Evolutionary conservation across 192 early-diverging fungal genomes (phyloP), one percentile per base, ranked within the genome.

Genomic region (Coemansia sp.): DNA sequence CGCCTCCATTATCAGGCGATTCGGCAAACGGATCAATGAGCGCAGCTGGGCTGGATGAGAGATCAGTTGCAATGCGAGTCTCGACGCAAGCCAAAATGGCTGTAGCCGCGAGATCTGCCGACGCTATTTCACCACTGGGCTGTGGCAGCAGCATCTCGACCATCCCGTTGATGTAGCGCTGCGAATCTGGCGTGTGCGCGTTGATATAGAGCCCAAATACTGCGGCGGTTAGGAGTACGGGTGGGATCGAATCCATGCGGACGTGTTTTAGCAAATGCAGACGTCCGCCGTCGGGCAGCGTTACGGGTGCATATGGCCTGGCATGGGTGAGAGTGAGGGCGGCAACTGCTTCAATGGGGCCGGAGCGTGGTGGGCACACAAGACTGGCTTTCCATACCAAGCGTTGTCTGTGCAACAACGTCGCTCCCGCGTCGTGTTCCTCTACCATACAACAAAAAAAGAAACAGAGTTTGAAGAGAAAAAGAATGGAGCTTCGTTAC

Each of bases 121-220:
- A 19, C 19, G 47, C 47, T 21, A 47, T 16, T 46, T 16, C 35
- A 5, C 14, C 9, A 5, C 32, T 21, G 53, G 4, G 14, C 16
- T 4, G 53, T 16, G 70, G 55, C 39, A 59, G 28, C 10, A 69
- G 46, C 35, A 52, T 43, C 33, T 50, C 44, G 26, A 68, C 53
- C 46, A 83, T 61, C 1, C 81, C 81, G 43, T 83, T 78, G 4
- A 78, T 44, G 32, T 73, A 73, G 4, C 62, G 50, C 13, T 46
- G 76, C 21, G 81, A 75, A 13, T 50, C 44, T 28, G 28, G 38
- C 14, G 23, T 42, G 17, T 35, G 43, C 11, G 79, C 42, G 70
- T 74, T 73, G 23, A 83, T 61, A 39, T 60, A 70, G 38, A 83
- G 63, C 0, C 11, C 19, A 23, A 78, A 75, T 30, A 35, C 53